Evolutionary conservation across 495 filamentous ascomycete genomes (phyloP).

Genomic region (Penicillium robsamsonii): DNA sequence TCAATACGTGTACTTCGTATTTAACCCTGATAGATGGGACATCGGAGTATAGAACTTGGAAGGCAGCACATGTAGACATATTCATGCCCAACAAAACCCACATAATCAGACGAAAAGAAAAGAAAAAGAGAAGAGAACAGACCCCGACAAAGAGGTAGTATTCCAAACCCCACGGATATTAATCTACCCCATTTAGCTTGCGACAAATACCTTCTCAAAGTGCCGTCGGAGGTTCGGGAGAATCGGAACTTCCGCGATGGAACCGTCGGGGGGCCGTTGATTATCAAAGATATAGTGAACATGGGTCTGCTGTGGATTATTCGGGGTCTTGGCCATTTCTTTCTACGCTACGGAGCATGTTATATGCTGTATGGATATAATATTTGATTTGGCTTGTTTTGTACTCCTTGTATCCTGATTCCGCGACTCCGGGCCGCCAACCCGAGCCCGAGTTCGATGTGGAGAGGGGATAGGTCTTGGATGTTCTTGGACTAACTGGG

Average conservation of each 20-base stretch:
- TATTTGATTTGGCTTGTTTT: neutral
- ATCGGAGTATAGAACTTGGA: neutral
- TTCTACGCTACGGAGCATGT: neutral
- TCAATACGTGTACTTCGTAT: neutral
- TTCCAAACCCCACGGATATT: neutral
- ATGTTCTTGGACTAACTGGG: neutral
- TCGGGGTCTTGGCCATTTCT: neutral
- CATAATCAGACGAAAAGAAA: neutral
- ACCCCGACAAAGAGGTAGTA: neutral
- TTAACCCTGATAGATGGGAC: neutral
- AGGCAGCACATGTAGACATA: neutral
- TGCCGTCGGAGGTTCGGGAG: conserved; percentile 18
- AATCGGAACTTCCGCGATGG: conserved; percentile 21
- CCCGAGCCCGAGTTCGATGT: neutral
- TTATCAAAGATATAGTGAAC: neutral
- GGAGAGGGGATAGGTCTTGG: neutral
- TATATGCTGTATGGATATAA: neutral
- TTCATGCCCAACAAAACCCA: neutral
- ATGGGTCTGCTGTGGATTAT: neutral
- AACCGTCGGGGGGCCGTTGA: neutral
- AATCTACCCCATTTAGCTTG: conserved; percentile 1
- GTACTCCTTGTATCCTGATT: neutral
- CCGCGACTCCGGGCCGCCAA: neutral
- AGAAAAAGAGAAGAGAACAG: neutral
- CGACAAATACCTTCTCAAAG: conserved; percentile 3